Base-by-base conservation (phyloP, 352 stramenopile species). In the Globisporangium ultimum region DNA sequence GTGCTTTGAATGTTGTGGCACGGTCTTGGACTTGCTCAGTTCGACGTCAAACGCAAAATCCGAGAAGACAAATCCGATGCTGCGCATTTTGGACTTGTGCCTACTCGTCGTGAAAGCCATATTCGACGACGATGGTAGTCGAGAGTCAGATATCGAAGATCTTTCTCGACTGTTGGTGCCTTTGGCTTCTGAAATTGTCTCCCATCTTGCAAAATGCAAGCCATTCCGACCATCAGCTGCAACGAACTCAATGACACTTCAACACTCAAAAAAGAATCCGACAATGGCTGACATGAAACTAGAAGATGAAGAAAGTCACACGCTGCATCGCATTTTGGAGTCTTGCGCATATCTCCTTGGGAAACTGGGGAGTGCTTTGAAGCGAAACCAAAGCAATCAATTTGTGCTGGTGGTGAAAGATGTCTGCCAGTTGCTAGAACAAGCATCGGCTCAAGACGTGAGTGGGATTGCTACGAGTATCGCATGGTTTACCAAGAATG, bases 1-100 rank as follows among this genome's bases (percentile, higher is more conserved):
- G 60, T 78, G 72, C 24, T 78, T 87, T 32, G 76, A 92, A 60
- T 92, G 78, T 52, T 81, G 80, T 43, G 78, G 83, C 11, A 85
- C 80, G 1, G 61, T 87, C 28, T 60, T 89, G 17, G 68, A 87
- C n/a, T 63, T 89, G 17, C 48, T 88, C 2, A 58, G 41, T 15
- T 14, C 50, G n/a, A 48, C n/a, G 3, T 32, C 61, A 32, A 57
- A 61, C 1, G 38, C 55, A n/a, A 62, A 55, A 13, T 28, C 20
- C 17, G 58, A 71, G 3, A 65, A 60, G 32, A 55, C 69, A 51
- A 13, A 68, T 12, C 75, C 67, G 3, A 71, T 89, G 49, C 48
- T 86, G 34, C 80, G 83, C 13, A 72, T 89, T 21, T 54, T 90
- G n/a, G 83, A 90, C 32, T 61, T 75, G 14, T 77, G 72, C 42